Conservation (phyloP, 2,329 filamentous ascomycete species). For the Paraconiothyrium brasiliense region DNA sequence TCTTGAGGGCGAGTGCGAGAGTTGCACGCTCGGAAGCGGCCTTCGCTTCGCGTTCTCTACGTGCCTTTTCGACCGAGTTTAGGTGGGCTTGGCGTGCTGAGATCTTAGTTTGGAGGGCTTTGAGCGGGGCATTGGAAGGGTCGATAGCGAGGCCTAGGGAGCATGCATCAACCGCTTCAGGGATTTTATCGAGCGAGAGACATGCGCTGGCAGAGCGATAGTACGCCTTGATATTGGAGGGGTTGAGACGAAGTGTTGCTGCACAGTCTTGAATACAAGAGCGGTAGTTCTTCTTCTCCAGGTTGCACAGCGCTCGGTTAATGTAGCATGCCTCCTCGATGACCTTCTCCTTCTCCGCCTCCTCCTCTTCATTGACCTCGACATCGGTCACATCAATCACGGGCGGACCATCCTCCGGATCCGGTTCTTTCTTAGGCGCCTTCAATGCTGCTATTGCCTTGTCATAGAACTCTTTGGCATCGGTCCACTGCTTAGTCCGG, state of each 20-base stretch:
- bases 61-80: conserved; percentile 64
- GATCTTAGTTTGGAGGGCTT: conserved; percentile 70
- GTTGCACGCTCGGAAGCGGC: conserved; percentile 67
- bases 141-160: conserved; percentile 78
- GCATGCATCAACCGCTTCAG: conserved; percentile 83
- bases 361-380: conserved; percentile 67
- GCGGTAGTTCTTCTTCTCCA: conserved; percentile 88
- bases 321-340: conserved; percentile 80
- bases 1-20: conserved; percentile 63
- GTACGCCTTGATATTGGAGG: conserved; percentile 85
- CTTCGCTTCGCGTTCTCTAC: conserved; percentile 64
- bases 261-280: conserved; percentile 87
- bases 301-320: conserved; percentile 89
- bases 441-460: conserved; percentile 82
- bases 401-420: conserved; percentile 52
- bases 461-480: conserved; percentile 90
- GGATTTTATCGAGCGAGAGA: conserved; percentile 78
- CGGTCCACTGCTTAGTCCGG: conserved; percentile 73
- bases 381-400: conserved; percentile 42
- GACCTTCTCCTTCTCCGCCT: conserved; percentile 67
- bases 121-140: conserved; percentile 72
- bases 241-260: conserved; percentile 79
- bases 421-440: conserved; percentile 61
- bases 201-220: conserved; percentile 85
- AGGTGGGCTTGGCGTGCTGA: conserved; percentile 65